Conservation (phyloP, 208 protist species). For the Phytomonas sp. region DNA sequence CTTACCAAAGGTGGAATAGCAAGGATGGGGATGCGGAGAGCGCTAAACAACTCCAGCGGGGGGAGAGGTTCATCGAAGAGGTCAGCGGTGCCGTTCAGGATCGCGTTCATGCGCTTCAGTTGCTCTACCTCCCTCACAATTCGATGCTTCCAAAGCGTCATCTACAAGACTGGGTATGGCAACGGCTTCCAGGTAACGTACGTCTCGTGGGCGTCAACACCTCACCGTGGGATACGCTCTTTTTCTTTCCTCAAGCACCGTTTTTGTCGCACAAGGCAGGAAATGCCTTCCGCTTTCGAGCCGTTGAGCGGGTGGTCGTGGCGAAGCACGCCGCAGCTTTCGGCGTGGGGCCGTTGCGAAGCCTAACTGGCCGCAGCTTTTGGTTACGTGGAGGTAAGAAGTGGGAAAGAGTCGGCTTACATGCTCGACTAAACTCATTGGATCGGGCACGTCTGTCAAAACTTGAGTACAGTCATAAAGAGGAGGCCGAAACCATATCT, state of each 20-base stretch:
- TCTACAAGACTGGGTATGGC: constrained; percentile 41
- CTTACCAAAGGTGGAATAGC: not conserved
- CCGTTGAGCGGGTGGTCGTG: constrained; percentile 38
- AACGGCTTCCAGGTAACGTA: constrained; percentile 38
- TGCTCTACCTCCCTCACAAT: constrained; percentile 28
- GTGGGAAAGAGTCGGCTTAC: constrained; percentile 21
- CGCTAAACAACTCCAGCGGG: not conserved
- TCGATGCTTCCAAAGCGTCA: constrained; percentile 29
- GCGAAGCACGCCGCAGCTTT: constrained; percentile 14
- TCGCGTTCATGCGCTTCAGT: constrained; percentile 24
- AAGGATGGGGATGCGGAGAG: not conserved
- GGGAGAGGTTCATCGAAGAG: constrained; percentile 17
- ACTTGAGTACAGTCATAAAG: not conserved
- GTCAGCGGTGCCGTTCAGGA: constrained; percentile 16
- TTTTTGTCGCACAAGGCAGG: constrained; percentile 60
- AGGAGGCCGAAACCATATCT: not conserved
- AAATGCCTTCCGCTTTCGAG: constrained; percentile 58
- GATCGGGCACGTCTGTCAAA: constrained; percentile 10
- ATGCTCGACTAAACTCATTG: constrained; percentile 13
- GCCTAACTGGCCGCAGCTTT: constrained; percentile 3
- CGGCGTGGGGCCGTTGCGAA: not conserved
- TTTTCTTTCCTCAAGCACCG: constrained; percentile 61
- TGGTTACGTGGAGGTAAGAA: constrained; percentile 1
- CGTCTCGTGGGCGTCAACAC: constrained; percentile 69
- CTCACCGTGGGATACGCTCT: constrained; percentile 38